phyloP scores from a whole-genome alignment of 495 filamentous ascomycete genomes.

The Immersiella caudata region DNA sequence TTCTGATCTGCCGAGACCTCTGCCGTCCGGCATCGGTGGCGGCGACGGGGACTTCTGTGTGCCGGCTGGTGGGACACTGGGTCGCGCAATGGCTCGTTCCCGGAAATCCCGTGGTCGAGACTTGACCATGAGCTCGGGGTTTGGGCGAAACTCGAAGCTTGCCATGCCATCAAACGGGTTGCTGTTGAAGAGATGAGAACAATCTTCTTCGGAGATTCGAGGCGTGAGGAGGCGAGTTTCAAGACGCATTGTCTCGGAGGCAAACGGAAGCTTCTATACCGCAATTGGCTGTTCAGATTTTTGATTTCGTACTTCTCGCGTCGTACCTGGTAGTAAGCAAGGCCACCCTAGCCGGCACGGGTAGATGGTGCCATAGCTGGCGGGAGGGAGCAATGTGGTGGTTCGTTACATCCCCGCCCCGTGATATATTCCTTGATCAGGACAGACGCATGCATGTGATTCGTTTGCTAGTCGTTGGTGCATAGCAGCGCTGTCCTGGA shows the following conservation, averaged over 20 bases:
- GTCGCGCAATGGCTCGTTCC: neutral
- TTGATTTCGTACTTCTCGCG: neutral
- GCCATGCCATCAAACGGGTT: neutral
- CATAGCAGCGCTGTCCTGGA: neutral
- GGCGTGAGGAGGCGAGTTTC: neutral
- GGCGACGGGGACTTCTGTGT: neutral
- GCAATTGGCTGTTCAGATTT: neutral
- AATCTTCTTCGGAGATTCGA: neutral
- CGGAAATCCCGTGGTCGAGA: neutral
- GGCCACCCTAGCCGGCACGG: neutral
- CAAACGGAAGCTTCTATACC: neutral
- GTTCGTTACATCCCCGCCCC: constrained; percentile 12
- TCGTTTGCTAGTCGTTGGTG: neutral
- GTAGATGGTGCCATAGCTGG: neutral
- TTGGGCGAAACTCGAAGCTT: neutral
- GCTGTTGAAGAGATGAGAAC: neutral
- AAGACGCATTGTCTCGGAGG: neutral
- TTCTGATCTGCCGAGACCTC: neutral
- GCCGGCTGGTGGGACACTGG: neutral
- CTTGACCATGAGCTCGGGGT: neutral
- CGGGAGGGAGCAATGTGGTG: neutral
- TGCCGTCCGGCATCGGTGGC: neutral
- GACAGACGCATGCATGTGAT: neutral
- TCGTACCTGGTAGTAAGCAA: neutral
- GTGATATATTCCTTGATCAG: neutral